Conservation (phyloP, 31 red algal species). For the Pterothamnion heteromorphum region DNA sequence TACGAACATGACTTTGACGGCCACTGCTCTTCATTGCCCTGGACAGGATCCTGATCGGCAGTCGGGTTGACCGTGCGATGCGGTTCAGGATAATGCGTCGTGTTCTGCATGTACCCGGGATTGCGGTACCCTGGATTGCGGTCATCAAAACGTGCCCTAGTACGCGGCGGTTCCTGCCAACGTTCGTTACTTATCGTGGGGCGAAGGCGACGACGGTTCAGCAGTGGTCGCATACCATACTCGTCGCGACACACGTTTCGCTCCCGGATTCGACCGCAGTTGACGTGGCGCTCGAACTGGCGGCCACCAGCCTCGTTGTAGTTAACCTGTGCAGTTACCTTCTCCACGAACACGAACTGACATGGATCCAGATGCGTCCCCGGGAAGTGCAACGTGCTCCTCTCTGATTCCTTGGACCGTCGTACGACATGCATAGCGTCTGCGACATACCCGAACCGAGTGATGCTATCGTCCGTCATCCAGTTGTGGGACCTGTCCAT, state of each 20-base stretch:
- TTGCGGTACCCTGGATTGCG: too few species aligned
- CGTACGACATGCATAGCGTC: not conserved
- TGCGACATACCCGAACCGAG: not conserved
- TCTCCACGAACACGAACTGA: not conserved
- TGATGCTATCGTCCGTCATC: not conserved
- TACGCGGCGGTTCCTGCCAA: not conserved
- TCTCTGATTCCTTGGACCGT: not conserved
- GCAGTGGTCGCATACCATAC: not conserved
- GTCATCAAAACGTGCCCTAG: not conserved
- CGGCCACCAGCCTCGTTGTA: not conserved
- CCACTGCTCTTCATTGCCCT: not conserved
- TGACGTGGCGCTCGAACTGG: not conserved
- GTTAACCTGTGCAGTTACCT: not conserved
- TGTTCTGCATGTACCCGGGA: not conserved
- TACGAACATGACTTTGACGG: not conserved
- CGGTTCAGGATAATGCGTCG: not conserved
- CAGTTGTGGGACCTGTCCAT: not conserved
- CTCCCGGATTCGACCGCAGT: not conserved
- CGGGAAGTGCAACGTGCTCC: not conserved
- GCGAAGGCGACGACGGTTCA: not conserved
- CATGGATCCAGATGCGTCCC: not conserved
- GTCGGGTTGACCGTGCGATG: not conserved
- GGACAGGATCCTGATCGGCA: not conserved
- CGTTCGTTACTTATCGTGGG: not conserved
- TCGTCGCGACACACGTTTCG: not conserved